These are phyloP conservation scores for Penicillium coprophilum DNA, from an alignment of 495 filamentous ascomycete genomes.

Conservation along the genomic window DNA sequence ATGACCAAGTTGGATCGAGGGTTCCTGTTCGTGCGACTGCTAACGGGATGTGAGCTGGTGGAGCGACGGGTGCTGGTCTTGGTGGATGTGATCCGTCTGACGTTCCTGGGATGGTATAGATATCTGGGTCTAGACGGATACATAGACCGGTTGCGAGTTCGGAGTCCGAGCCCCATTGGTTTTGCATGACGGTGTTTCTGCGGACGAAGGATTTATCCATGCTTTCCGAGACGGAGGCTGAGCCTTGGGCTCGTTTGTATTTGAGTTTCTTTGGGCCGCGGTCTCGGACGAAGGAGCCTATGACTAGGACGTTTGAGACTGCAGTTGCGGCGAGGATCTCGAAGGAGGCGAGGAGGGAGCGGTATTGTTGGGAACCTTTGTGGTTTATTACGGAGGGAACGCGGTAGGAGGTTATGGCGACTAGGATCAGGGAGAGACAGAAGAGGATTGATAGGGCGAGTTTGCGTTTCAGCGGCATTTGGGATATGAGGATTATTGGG, in stretches of 20 bases:
- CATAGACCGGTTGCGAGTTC: constrained; percentile 74
- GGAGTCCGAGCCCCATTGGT: constrained; percentile 79
- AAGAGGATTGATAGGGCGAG: constrained; percentile 71
- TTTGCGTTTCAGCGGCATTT: constrained; percentile 66
- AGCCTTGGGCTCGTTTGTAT: constrained; percentile 59
- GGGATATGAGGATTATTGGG: constrained; percentile 73
- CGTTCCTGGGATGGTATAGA: constrained; percentile 42
- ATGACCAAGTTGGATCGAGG: constrained; percentile 37
- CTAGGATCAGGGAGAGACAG: constrained; percentile 72
- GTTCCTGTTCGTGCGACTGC: constrained; percentile 27
- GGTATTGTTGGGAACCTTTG: constrained; percentile 66
- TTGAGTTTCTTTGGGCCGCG: constrained; percentile 75
- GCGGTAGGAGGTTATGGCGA: constrained; percentile 73
- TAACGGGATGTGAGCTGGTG: constrained; percentile 24
- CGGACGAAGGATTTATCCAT: constrained; percentile 52
- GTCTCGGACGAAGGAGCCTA: constrained; percentile 80
- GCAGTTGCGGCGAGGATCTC: constrained; percentile 76
- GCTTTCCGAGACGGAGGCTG: constrained; percentile 52
- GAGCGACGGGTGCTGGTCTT: constrained; percentile 36
- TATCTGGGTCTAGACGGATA: constrained; percentile 59
- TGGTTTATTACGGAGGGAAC: constrained; percentile 66
- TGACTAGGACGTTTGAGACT: constrained; percentile 73
- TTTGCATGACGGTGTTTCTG: constrained; percentile 50
- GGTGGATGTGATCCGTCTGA: background rate
- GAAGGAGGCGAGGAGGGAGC: constrained; percentile 74